These are phyloP conservation scores for Cydonia oblonga DNA, from an alignment of 331 rosid species.

Conservation along the genomic window DNA sequence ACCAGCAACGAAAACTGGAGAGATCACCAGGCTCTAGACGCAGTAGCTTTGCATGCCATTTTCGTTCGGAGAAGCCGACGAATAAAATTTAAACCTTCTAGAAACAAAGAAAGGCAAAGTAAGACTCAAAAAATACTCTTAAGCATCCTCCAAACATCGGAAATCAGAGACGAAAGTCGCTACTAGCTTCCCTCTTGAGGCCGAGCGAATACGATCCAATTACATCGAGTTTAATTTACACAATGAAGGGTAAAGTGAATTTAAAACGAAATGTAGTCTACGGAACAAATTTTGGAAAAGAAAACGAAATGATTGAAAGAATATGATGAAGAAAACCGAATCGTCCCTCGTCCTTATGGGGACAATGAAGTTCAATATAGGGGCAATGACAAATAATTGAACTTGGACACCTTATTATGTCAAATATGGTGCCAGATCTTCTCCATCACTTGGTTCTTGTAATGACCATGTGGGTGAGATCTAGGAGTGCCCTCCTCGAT, in stretches of 20 bases:
- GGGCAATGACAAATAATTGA: neutral
- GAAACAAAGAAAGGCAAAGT: too few species aligned
- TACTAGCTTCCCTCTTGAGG: neutral
- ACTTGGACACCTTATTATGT: neutral
- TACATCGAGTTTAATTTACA: neutral
- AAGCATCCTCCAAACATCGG: neutral
- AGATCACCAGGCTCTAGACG: too few species aligned
- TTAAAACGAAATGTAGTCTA: neutral
- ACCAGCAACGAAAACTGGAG: too few species aligned
- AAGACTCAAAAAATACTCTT: too few species aligned
- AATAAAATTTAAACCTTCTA: too few species aligned
- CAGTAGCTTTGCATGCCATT: too few species aligned
- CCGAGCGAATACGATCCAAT: neutral
- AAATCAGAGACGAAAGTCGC: neutral
- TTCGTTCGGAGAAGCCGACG: neutral
- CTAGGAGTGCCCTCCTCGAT: conserved; percentile 64
- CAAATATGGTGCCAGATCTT: conserved; percentile 3
- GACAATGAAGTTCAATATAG: neutral
- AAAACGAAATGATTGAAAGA: neutral
- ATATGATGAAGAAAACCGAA: neutral
- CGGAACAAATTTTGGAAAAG: neutral
- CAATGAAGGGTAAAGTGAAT: neutral
- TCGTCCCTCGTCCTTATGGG: neutral
- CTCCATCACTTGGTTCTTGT: conserved; percentile 56
- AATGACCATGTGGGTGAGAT: conserved; percentile 59